A percentile compares a stretch with the other conserved stretches of the same genome.
Conservation (phyloP, 2,329 filamentous ascomycete genomes). For the Tolypocladium amazonense region DNA sequence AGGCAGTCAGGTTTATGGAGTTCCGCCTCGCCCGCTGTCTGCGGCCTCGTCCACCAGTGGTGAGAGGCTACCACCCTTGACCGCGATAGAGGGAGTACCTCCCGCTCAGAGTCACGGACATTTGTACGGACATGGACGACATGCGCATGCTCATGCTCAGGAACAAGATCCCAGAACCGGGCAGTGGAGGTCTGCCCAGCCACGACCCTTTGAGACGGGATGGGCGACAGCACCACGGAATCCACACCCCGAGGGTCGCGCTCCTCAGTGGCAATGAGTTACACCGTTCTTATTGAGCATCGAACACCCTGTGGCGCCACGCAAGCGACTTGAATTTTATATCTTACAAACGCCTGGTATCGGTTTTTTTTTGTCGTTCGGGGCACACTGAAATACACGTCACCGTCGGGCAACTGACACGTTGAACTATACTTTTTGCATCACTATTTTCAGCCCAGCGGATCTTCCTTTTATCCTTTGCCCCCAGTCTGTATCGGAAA, state of each 20-base stretch:
- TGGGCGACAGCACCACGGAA: slow-evolving; percentile 23
- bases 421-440: slow-evolving; percentile 1
- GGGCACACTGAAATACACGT: slow-evolving; percentile 6
- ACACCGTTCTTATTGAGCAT: neutral
- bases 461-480: neutral
- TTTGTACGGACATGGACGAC: slow-evolving; percentile 12
- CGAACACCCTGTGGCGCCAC: neutral
- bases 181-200: slow-evolving; percentile 23
- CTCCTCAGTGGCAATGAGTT: slow-evolving; percentile 1
- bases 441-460: neutral
- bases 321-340: neutral
- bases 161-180: slow-evolving; percentile 25
- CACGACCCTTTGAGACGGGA: slow-evolving; percentile 21
- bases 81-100: slow-evolving; percentile 29
- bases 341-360: neutral
- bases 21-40: slow-evolving; percentile 25
- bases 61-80: slow-evolving; percentile 37
- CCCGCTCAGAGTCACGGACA: slow-evolving; percentile 9
- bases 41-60: slow-evolving; percentile 24
- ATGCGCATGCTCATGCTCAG: slow-evolving; percentile 3
- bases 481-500: neutral
- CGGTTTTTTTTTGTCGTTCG: neutral
- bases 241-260: slow-evolving; percentile 9
- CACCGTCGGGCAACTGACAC: slow-evolving; percentile 9
- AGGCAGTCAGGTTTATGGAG: slow-evolving; percentile 23